Base-by-base conservation (phyloP, 345 rosid species). In the Citrus reticulata region DNA sequence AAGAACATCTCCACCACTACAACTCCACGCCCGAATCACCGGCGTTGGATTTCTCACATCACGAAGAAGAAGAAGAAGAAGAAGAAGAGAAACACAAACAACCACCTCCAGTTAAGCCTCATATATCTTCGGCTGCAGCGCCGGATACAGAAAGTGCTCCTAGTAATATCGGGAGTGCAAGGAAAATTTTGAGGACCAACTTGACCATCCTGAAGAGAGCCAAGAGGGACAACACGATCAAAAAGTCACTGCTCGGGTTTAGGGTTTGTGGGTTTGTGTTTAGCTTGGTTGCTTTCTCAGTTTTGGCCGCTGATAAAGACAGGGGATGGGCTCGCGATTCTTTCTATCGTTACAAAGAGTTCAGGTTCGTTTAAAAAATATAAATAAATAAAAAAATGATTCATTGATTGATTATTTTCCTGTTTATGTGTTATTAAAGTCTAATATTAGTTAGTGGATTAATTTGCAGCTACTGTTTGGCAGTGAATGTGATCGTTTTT, bases 281-380 rank as follows among this genome's bases (percentile, higher is more conserved):
- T 25, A 89, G 94, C 72, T 91, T 93, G 77, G 87, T 88, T 74
- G 91, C 98, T 9, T 89, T 93, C 74, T 91, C 97, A 2, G 82
- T 95, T 34, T 80, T 95, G 91, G 95, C 91, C 42, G 90, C 97
- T 63, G 98, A 95, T 76, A 89, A 77, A 86, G 84, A 92, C 81
- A 89, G 91, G 77, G 98, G 98, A 60, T 93, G 98, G 98, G 95
- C 98, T 39, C 81, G 86, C 78, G 98, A 95, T 83, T 93, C 98
- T 78, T 93, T 93, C 89, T 78, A 87, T 84, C 81, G 79, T 11
- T 95, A 93, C 94, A 86, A 86, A 82, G 98, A 95, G 81, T 92
- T 93, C 93, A 93, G 98, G 98, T 94, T 74, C 6, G 70, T 60
- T 37, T 46, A 13, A 46, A 46, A 46, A 46, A 2, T 11, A 13